phyloP scores from a whole-genome alignment of 371 early-diverging fungal genomes.

The Conidiobolus incongruus region DNA sequence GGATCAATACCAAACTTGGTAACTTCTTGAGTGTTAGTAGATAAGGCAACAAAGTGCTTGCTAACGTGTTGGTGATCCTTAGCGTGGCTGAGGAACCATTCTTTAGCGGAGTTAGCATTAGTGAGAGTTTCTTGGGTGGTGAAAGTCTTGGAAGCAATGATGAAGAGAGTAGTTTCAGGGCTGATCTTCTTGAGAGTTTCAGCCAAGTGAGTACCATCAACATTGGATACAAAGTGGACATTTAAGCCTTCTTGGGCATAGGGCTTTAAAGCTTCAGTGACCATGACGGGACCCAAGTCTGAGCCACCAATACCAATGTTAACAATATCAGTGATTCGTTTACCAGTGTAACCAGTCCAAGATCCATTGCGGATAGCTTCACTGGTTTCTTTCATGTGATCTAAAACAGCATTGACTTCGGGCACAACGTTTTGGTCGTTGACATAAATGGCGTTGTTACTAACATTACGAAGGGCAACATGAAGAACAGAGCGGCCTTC shows the following conservation, averaged over 20 bases:
- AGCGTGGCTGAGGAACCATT: conserved; percentile 73
- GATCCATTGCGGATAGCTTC: conserved; percentile 65
- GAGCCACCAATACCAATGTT: conserved; percentile 99
- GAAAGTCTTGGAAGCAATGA: conserved; percentile 96
- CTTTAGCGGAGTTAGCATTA: conserved; percentile 85
- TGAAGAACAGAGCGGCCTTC: conserved; percentile 96
- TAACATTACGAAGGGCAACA: conserved; percentile 77
- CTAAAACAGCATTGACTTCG: conserved; percentile 81
- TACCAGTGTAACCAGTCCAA: conserved; percentile 91
- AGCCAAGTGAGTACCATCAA: conserved; percentile 93
- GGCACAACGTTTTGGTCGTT: conserved; percentile 79
- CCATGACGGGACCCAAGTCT: conserved; percentile 99
- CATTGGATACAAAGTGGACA: conserved; percentile 94
- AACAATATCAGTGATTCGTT: conserved; percentile 82
- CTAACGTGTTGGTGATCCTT: conserved; percentile 79
- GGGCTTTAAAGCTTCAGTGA: conserved; percentile 88
- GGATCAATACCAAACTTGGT: conserved; percentile 79
- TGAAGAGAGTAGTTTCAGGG: conserved; percentile 88
- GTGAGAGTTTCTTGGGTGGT: conserved; percentile 98
- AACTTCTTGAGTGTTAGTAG: conserved; percentile 85
- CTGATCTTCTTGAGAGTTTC: conserved; percentile 68
- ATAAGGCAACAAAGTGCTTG: conserved; percentile 97
- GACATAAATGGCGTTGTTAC: conserved; percentile 54
- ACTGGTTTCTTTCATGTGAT: conserved; percentile 73
- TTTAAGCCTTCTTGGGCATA: conserved; percentile 53